Conservation (phyloP, 2,329 filamentous ascomycete genomes). For the Fusarium compactum region DNA sequence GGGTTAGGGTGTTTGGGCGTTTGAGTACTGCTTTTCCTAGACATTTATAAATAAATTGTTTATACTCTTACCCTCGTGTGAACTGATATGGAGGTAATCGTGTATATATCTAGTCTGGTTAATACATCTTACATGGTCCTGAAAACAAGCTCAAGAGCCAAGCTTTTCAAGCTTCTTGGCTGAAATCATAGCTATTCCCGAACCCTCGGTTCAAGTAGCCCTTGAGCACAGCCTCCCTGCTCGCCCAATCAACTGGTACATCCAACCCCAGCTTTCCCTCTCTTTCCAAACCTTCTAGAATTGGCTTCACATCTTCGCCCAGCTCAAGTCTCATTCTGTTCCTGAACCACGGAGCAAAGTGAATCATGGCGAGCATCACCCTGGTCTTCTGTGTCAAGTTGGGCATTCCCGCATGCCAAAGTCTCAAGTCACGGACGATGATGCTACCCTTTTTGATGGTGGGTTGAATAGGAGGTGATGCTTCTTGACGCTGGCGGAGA, state of each 20-base stretch:
- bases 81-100: neutral
- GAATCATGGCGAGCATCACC: conserved; percentile 71
- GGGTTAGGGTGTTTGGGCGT: conserved; percentile 29
- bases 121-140: neutral
- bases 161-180: conserved; percentile 55
- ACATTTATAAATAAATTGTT: neutral
- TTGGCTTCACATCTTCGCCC: conserved; percentile 60
- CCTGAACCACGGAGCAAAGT: conserved; percentile 68
- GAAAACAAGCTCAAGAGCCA: conserved; percentile 28
- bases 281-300: conserved; percentile 59
- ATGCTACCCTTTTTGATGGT: conserved; percentile 66
- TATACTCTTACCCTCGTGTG: neutral
- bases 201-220: conserved; percentile 68
- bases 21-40: neutral
- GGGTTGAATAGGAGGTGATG: conserved; percentile 63
- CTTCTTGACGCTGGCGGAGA: conserved; percentile 53
- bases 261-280: conserved; percentile 56
- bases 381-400: conserved; percentile 63
- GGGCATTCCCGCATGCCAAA: conserved; percentile 75
- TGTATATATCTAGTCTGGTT: neutral
- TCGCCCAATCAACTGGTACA: conserved; percentile 63
- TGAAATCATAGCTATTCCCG: conserved; percentile 73
- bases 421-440: conserved; percentile 68
- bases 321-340: conserved; percentile 69
- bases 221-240: conserved; percentile 55